Evolutionary conservation across 1,284 basidiomycete genomes (phyloP), one percentile per base, ranked within the genome.

Genomic region (Melanopsichium pennsylvanicum): DNA sequence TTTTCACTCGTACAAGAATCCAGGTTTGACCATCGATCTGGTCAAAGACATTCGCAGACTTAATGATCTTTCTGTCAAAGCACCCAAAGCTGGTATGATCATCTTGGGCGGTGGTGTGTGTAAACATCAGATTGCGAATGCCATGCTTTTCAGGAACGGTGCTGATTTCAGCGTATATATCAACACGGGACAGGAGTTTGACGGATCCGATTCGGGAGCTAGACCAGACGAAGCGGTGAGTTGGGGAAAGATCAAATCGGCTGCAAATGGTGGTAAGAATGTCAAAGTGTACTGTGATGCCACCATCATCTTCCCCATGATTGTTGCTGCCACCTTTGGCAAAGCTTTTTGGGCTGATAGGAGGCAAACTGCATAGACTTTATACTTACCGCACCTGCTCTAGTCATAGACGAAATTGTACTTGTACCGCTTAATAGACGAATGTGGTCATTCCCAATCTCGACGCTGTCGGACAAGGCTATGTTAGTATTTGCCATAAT

Each of bases 111-210:
- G 96, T 13, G 96, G 96, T 2, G 95, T 99, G 8, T 97, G 95
- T 85, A 99, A 98, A 82, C 96, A 98, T 81, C 96, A 98, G 80
- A 97, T 99, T 56, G 94, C 94, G 15, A 99, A 99, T 78, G 94
- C 95, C 1, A 97, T 99, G 96, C 84, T 99, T 19, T 97, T 98
- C 79, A 87, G 95, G 32, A 98, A 98, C 78, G 96, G 96, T 3
- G 96, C 96, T 4, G 96, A 99, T 81, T 98, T 88, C 77, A 93
- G 94, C 4, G 95, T 99, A 12, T 98, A 91, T 81, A 96, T 99
- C 74, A 98, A 98, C 80, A 98, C 95, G 0, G 95, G 95, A 0
- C 95, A 98, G 84, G 95, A 98, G 84, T 98, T 97, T 75, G 96
- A 98, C 79, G 95, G 95, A 0, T 96, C 93, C 4, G 95, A 99